Base-by-base conservation (phyloP, 73 alveolate genomes). In the Paramecium caudatum region DNA sequence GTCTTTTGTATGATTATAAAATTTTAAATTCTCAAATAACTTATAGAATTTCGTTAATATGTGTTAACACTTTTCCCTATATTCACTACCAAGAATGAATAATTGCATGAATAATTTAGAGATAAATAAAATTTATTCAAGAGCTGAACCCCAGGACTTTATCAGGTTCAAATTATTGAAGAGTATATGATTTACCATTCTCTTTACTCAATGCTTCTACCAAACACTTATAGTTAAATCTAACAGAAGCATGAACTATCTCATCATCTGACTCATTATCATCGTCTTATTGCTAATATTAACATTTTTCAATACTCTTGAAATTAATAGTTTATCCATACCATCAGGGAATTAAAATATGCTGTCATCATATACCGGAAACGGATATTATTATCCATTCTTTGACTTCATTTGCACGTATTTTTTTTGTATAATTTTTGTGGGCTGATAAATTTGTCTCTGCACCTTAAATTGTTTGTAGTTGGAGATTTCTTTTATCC, bases 191-290 rank as follows among this genome's bases (percentile, higher is more conserved):
- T n/a, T n/a, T n/a, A n/a, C n/a, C n/a, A 65, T 65, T 65, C 34
- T 65, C 83, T 25, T 33, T 33, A 25, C 34, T 15, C 8, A 65
- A 36, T 17, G 83, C 83, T n/a, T 65, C 49, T 6, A 65, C 61
- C 15, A 65, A 65, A 2, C 16, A 4, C 10, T 65, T 65, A 25
- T 32, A 65, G 3, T 36, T 10, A 12, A 33, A 65, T 33, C 15
- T 65, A 12, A 65, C 6, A 3, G 83, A 30, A 10, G 19, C 33
- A 33, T 12, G 34, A 25, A 65, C 34, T 13, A 65, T 36, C 34
- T 65, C 83, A 32, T 65, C 83, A 65, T 65, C 83, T 10, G 83
- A 65, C 17, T 65, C 50, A 33, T 65, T 65, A 33, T 65, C 83
- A 65, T 65, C 83, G 34, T 65, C 83, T 34, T 65, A 13, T 25